Conservation (phyloP, 2,329 filamentous ascomycete species). For the Penicillium sclerotigenum region DNA sequence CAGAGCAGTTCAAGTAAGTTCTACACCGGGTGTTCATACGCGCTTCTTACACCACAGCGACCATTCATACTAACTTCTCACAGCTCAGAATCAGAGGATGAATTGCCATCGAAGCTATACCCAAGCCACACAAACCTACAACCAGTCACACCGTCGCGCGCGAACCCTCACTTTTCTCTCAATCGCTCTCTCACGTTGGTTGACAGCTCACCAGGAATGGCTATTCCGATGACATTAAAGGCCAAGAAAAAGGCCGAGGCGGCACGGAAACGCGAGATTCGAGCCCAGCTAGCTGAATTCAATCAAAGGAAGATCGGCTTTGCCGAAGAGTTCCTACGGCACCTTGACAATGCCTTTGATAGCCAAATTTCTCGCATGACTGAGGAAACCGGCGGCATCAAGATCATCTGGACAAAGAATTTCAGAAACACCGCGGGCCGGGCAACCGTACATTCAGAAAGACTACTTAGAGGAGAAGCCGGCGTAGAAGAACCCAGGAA, state of each 20-base stretch:
- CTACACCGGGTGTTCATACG: not conserved
- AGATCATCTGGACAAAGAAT: constrained; percentile 60
- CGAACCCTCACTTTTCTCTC: not conserved
- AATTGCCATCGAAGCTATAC: not conserved
- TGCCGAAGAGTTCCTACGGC: constrained; percentile 53
- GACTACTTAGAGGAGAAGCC: constrained; percentile 2
- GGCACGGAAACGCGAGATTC: constrained; percentile 35
- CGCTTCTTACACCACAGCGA: not conserved
- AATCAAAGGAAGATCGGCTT: constrained; percentile 52
- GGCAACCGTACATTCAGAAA: constrained; percentile 52
- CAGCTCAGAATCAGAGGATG: not conserved
- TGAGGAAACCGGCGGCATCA: constrained; percentile 54
- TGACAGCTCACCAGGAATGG: constrained; percentile 10
- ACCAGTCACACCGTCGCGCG: not conserved
- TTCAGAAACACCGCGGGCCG: constrained; percentile 62
- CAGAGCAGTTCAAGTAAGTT: constrained; percentile 21
- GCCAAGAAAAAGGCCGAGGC: constrained; percentile 40
- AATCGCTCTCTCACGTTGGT: not conserved
- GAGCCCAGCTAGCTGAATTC: constrained; percentile 42
- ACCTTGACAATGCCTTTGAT: constrained; percentile 54
- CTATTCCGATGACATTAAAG: constrained; percentile 35
- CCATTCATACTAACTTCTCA: not conserved
- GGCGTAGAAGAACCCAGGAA: not conserved
- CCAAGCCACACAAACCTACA: not conserved
- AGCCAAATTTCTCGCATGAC: constrained; percentile 51